These are phyloP conservation scores for Elongisporangium undulatum DNA, from an alignment of 352 stramenopile species.

Conservation along the genomic window DNA sequence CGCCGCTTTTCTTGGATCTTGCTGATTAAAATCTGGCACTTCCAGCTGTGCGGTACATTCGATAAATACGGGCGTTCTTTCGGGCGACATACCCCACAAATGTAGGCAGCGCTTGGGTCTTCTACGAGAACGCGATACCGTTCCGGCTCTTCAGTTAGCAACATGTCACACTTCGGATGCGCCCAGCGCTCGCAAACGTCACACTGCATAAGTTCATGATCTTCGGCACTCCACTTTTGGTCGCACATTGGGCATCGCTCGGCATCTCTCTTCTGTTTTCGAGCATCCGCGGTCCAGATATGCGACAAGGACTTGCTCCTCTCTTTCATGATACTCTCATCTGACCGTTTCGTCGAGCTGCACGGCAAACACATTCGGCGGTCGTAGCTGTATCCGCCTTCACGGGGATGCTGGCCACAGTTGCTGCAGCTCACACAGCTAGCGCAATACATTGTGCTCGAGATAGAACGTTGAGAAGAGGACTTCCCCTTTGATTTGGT, in stretches of 20 bases:
- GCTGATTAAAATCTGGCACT: conserved; percentile 65
- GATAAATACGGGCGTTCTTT: conserved; percentile 53
- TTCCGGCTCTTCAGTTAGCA: conserved; percentile 52
- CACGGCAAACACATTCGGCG: conserved; percentile 55
- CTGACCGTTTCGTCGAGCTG: conserved; percentile 41
- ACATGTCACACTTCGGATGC: conserved; percentile 66
- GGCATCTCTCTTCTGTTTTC: conserved; percentile 47
- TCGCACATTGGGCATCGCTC: conserved; percentile 79
- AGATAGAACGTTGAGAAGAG: background rate
- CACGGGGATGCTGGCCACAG: conserved; percentile 36
- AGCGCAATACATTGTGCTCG: conserved; percentile 51
- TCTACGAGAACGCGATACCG: conserved; percentile 64
- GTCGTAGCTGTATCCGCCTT: conserved; percentile 66
- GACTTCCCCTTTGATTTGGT: conserved; percentile 6
- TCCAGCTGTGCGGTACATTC: conserved; percentile 33
- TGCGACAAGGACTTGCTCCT: conserved; percentile 53
- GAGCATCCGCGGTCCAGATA: conserved; percentile 48
- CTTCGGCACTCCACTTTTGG: conserved; percentile 59
- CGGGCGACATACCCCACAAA: conserved; percentile 63
- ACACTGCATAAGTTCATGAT: conserved; percentile 85
- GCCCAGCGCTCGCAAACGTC: conserved; percentile 84
- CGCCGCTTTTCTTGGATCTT: conserved; percentile 65
- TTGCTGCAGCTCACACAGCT: conserved; percentile 61
- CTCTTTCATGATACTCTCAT: conserved; percentile 36
- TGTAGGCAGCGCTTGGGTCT: conserved; percentile 64